Evolutionary conservation across 2,329 filamentous ascomycete genomes (phyloP).

Genomic region (Tolypocladium inflatum): DNA sequence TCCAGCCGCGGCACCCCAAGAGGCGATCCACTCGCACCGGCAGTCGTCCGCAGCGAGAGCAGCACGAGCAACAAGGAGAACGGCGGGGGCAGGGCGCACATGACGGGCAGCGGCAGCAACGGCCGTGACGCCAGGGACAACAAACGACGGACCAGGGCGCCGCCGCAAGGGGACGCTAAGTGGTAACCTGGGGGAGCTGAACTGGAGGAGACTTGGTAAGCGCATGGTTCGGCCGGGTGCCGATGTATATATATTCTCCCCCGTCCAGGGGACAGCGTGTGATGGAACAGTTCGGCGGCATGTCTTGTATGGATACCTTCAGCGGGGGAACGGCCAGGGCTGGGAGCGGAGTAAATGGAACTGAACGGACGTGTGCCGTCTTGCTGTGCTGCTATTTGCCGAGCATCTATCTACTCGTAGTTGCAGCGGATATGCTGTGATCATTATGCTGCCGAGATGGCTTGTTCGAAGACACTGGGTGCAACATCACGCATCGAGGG

Average conservation of each 20-base stretch:
- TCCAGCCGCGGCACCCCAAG: constrained; percentile 10
- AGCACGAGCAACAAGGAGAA: constrained; percentile 31
- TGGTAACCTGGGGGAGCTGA: neutral
- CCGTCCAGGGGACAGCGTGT: neutral
- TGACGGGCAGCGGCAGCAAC: neutral
- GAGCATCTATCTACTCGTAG: neutral
- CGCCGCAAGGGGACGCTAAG: neutral
- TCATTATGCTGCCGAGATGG: neutral
- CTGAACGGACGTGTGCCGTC: neutral
- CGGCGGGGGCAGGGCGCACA: neutral
- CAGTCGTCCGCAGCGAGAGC: constrained; percentile 27
- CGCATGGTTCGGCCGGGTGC: neutral
- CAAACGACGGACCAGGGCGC: constrained; percentile 1
- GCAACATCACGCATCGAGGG: neutral
- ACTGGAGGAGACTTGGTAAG: neutral
- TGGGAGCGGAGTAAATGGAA: neutral
- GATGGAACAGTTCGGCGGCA: neutral
- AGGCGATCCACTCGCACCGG: constrained; percentile 12
- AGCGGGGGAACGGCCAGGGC: neutral
- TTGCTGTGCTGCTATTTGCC: neutral
- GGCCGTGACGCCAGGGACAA: neutral
- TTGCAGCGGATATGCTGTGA: too few species aligned
- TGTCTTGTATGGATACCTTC: neutral
- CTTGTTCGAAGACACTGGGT: neutral
- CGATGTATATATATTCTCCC: neutral